Conservation (phyloP, 2,329 filamentous ascomycete species). For the Penicillium sclerotigenum region DNA sequence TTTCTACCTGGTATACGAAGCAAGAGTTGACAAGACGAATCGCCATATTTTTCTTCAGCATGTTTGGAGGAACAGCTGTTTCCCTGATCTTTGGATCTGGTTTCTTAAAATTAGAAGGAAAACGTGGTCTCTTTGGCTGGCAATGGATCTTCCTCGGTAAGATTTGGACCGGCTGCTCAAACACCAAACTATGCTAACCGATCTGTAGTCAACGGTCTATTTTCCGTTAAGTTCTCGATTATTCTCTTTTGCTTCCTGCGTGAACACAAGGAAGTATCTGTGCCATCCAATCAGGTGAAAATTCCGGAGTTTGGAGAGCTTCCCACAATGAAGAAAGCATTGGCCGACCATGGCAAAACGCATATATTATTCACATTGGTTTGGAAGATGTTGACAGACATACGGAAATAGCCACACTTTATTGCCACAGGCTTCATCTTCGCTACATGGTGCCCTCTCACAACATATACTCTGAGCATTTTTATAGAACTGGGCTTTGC, state of each 20-base stretch:
- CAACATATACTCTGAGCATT: conserved; percentile 49
- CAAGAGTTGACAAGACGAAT: conserved; percentile 48
- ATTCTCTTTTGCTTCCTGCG: conserved; percentile 41
- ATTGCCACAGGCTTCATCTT: conserved; percentile 52
- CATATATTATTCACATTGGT: conserved; percentile 42
- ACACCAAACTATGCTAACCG: background rate
- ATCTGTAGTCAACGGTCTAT: conserved; percentile 45
- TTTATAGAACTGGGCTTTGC: conserved; percentile 46
- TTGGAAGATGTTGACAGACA: conserved; percentile 46
- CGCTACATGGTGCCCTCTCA: conserved; percentile 53
- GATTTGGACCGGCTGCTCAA: background rate
- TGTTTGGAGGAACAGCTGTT: conserved; percentile 52
- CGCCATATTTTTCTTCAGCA: conserved; percentile 54
- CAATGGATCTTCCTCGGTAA: conserved; percentile 52
- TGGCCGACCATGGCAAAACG: conserved; percentile 31
- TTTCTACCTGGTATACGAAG: conserved; percentile 53
- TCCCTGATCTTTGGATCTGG: conserved; percentile 50
- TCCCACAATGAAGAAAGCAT: conserved; percentile 33
- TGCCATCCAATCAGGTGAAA: too few species aligned
- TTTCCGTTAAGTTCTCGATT: conserved; percentile 43
- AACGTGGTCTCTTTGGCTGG: conserved; percentile 47
- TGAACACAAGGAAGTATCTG: background rate
- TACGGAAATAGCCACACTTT: conserved; percentile 50
- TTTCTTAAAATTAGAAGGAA: conserved; percentile 47
- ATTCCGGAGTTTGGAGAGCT: background rate